Percentiles rank a stretch among this genome's conserved stretches.
These are phyloP conservation scores for Pyrus hybrid DNA, from an alignment of 331 rosid species.

Conservation along the genomic window DNA sequence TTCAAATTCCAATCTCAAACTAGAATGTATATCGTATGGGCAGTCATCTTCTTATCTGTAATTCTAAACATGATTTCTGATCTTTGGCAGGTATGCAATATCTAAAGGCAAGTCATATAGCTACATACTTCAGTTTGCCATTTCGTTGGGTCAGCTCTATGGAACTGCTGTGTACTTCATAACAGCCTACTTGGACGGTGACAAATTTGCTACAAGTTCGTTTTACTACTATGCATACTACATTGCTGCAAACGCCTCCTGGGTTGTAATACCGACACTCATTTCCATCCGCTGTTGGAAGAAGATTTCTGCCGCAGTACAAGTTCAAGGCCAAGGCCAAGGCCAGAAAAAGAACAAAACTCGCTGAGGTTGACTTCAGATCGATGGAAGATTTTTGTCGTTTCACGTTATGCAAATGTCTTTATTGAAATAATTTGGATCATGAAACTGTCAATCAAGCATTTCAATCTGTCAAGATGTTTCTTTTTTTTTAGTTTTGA, in stretches of 20 bases:
- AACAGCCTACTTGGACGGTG: slow-evolving; percentile 71
- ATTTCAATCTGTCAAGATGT: neutral
- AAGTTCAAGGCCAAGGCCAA: slow-evolving; percentile 18
- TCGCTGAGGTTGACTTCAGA: slow-evolving; percentile 33
- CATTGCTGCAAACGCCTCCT: slow-evolving; percentile 60
- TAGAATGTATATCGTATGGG: neutral
- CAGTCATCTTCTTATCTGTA: neutral
- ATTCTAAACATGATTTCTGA: neutral
- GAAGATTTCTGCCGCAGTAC: slow-evolving; percentile 49
- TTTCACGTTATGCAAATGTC: neutral
- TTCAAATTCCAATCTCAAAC: neutral
- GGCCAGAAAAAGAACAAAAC: slow-evolving; percentile 57
- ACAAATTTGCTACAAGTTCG: slow-evolving; percentile 49
- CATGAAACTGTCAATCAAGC: neutral
- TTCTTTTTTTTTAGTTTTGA: neutral
- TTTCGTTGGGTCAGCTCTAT: slow-evolving; percentile 81
- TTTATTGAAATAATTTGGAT: neutral
- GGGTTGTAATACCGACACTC: slow-evolving; percentile 67
- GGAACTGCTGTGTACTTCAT: slow-evolving; percentile 61
- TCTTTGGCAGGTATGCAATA: slow-evolving; percentile 63
- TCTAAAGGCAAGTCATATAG: slow-evolving; percentile 63
- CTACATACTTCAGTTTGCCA: slow-evolving; percentile 72
- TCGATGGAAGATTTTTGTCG: neutral
- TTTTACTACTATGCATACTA: slow-evolving; percentile 71
- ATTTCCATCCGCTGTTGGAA: slow-evolving; percentile 68